These are phyloP conservation scores for Fagus sylvatica DNA, from an alignment of 306 rosid species.

Conservation along the genomic window DNA sequence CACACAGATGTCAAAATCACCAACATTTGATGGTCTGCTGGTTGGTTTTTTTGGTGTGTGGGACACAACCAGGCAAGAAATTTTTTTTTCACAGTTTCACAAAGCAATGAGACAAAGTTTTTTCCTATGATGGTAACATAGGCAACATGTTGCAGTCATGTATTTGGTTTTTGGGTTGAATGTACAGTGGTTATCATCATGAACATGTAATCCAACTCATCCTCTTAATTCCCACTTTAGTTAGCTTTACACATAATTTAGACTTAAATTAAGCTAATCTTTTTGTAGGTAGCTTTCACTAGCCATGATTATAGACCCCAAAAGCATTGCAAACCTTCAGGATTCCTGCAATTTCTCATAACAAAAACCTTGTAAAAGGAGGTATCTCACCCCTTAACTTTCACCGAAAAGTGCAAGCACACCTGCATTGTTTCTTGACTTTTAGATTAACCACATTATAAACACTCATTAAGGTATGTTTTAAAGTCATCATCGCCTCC, in stretches of 20 bases:
- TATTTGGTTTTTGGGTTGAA: neutral
- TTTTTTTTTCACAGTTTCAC: neutral
- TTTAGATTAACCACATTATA: slow-evolving; percentile 47
- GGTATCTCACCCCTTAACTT: slow-evolving; percentile 41
- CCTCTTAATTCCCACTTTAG: slow-evolving; percentile 41
- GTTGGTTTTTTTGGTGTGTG: neutral
- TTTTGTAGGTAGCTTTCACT: slow-evolving; percentile 48
- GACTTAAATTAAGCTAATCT: slow-evolving; percentile 49
- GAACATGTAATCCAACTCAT: slow-evolving; percentile 52
- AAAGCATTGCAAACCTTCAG: slow-evolving; percentile 68
- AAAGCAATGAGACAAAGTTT: slow-evolving; percentile 10
- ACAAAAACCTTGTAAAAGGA: slow-evolving; percentile 33
- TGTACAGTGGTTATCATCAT: slow-evolving; percentile 40
- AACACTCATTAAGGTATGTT: slow-evolving; percentile 54
- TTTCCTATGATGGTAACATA: neutral
- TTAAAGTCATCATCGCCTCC: slow-evolving; percentile 44
- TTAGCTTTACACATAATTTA: slow-evolving; percentile 54
- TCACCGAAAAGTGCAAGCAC: slow-evolving; percentile 90
- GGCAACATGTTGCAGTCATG: neutral
- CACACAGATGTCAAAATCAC: neutral
- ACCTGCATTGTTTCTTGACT: slow-evolving; percentile 63
- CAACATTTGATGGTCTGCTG: too few relatives aligned
- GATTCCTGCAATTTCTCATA: slow-evolving; percentile 58
- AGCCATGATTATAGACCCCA: slow-evolving; percentile 66
- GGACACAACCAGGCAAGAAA: neutral